phyloP scores from a whole-genome alignment of 352 stramenopile genomes.

The Phytophthora cryptogea region DNA sequence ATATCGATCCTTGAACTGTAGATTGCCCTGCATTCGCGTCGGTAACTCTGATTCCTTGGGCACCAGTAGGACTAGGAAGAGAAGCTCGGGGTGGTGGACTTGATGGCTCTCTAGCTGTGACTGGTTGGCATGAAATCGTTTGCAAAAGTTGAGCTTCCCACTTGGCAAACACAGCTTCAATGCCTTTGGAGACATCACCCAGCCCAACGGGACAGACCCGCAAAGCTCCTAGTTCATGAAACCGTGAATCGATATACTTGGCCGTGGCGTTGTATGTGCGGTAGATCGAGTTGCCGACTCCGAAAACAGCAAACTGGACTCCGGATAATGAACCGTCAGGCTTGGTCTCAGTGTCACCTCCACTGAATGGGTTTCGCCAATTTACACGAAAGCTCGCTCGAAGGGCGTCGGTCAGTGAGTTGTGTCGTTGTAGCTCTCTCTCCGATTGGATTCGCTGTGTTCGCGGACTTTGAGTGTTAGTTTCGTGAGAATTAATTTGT shows the following conservation, averaged over 20 bases:
- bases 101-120: conserved; percentile 5
- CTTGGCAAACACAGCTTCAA: conserved; percentile 66
- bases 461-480: conserved; percentile 4
- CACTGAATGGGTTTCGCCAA: conserved; percentile 17
- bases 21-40: background rate
- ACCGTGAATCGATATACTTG: conserved; percentile 79
- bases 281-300: conserved; percentile 94
- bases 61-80: conserved; percentile 2
- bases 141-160: conserved; percentile 80
- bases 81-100: background rate
- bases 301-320: conserved; percentile 70
- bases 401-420: conserved; percentile 15
- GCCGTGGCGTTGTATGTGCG: conserved; percentile 95
- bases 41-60: background rate
- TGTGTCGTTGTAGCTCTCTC: conserved; percentile 8
- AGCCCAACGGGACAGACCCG: conserved; percentile 77
- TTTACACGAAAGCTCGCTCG: conserved; percentile 7
- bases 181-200: conserved; percentile 90
- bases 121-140: conserved; percentile 16
- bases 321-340: conserved; percentile 6
- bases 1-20: background rate
- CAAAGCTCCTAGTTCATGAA: conserved; percentile 78
- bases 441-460: conserved; percentile 1
- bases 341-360: conserved; percentile 3
- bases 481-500: background rate